Percentiles rank a stretch among this genome's conserved stretches.
Conservation (phyloP, 345 rosid species). For the Gossypium anomalum region DNA sequence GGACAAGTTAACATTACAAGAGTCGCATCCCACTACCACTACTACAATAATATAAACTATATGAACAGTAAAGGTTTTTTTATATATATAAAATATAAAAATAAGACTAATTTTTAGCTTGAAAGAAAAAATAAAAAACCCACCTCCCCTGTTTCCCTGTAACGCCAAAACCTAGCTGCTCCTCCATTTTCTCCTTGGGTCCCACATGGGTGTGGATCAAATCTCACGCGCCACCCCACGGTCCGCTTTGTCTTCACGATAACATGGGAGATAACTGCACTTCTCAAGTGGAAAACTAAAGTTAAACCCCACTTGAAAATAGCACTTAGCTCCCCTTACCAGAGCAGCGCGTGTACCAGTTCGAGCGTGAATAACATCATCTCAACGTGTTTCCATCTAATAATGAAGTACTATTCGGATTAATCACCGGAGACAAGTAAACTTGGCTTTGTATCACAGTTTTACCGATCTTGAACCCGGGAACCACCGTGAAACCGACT, state of each 20-base stretch:
- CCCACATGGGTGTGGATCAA: not conserved
- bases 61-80: not conserved
- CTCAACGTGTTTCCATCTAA: not conserved
- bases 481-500: constrained; percentile 86
- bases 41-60: not conserved
- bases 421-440: constrained; percentile 46
- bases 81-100: not conserved
- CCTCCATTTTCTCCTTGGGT: not conserved
- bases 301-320: constrained; percentile 16
- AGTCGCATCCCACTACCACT: not conserved
- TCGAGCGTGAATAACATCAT: not conserved
- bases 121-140: not conserved
- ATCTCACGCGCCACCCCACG: not conserved
- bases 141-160: not conserved
- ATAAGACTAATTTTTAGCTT: not conserved
- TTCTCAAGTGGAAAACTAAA: constrained; percentile 19
- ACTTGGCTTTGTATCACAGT: constrained; percentile 76
- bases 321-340: constrained; percentile 8
- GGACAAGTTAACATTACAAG: not conserved
- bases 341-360: constrained; percentile 6
- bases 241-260: not conserved
- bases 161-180: constrained; percentile 9
- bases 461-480: constrained; percentile 82
- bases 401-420: constrained; percentile 17
- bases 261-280: constrained; percentile 14